A percentile compares a stretch with the other conserved stretches of the same genome.
Conservation (phyloP, 768 basidiomycete genomes). For the Calocera viscosa region DNA sequence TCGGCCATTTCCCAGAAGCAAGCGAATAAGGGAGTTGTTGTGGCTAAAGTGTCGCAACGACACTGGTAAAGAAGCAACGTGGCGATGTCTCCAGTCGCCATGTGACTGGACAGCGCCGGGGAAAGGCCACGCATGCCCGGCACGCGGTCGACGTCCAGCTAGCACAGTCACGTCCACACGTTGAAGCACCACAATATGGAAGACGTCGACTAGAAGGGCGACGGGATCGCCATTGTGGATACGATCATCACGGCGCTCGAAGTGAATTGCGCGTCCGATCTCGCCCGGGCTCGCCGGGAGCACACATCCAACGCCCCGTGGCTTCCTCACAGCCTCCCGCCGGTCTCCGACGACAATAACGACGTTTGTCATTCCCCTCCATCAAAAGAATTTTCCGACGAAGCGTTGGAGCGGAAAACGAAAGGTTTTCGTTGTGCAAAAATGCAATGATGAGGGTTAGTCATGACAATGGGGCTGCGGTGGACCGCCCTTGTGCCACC, state of each 20-base stretch:
- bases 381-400: background rate
- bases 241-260: background rate
- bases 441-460: background rate
- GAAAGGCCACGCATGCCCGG: too few species aligned
- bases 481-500: background rate
- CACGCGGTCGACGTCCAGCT: background rate
- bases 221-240: background rate
- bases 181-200: background rate
- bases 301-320: too few species aligned
- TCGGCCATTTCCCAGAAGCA: background rate
- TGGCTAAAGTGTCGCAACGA: background rate
- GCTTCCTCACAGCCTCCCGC: slow-evolving; percentile 8
- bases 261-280: background rate
- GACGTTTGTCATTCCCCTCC: background rate
- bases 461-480: slow-evolving; percentile 2
- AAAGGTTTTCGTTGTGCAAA: background rate
- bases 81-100: slow-evolving; percentile 2
- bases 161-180: too few species aligned
- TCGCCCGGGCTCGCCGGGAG: background rate
- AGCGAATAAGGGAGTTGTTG: background rate
- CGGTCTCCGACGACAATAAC: slow-evolving; percentile 7
- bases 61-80: background rate
- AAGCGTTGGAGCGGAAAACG: background rate
- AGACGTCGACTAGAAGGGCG: background rate
- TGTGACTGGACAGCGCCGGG: background rate